Evolutionary conservation across 108 stramenopile genomes (phyloP), one percentile per base, ranked within the genome.

Genomic region (Cyclostephanos invisitatus): DNA sequence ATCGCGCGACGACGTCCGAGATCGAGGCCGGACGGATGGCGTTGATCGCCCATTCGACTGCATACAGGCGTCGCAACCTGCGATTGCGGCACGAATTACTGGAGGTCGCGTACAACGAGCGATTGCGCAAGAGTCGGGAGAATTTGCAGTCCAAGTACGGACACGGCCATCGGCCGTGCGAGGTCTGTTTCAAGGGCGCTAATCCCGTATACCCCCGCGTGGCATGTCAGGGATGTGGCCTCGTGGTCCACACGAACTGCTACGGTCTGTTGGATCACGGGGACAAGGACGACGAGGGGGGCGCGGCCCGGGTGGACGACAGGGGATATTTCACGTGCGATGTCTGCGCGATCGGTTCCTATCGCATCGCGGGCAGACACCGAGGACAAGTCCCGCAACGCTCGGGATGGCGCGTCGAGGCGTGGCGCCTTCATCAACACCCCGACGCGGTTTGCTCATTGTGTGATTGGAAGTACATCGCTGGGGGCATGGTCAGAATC

Each of bases 191-290:
- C 40, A 9, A 60, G 40, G 71, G 71, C 29, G 28, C 66, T 7
- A 64, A 65, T 60, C 59, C 46, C 6, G 12, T 53, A 7, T 54
- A 67, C 24, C 71, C 66, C 53, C 64, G 77, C 11, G 77, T 78
- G 8, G 77, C 77, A 2, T 78, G 77, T 54, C 77, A 71, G 21
- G 61, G 61, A 12, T 78, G 77, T 27, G 71, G 77, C 35, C 67
- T 78, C 24, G 66, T 78, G 25, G 77, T 72, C 46, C 77, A 78
- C 40, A 78, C 77, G 2, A 11, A 72, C 3, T 78, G 77, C 62
- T 78, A 78, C 62, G 70, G 77, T 5, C 58, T 78, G 0, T 27
- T 38, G 46, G 77, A 77, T 66, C 57, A 77, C 18, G 48, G 22
- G 10, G 35, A 65, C 15, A 35, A 51, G 18, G 25, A 7, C 8